phyloP scores from a whole-genome alignment of 176 grass and related monocot species.

The Ananas comosus region DNA sequence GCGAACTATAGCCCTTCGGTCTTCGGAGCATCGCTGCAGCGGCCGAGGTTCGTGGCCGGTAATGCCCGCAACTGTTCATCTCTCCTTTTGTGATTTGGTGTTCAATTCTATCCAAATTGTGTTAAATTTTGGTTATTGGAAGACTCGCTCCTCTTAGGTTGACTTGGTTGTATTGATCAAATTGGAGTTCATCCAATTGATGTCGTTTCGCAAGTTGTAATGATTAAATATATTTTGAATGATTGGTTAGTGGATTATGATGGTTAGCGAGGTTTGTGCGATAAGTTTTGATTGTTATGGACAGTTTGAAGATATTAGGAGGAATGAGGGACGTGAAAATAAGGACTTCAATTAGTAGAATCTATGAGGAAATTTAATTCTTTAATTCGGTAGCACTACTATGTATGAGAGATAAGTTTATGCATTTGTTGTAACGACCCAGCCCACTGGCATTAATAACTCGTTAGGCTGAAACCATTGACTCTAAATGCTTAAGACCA shows the following conservation, averaged over 20 bases:
- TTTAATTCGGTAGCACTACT: background rate
- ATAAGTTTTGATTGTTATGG: background rate
- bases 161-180: background rate
- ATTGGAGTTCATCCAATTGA: background rate
- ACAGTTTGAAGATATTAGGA: background rate
- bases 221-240: background rate
- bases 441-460: too few relatives aligned
- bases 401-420: background rate
- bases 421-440: too few relatives aligned
- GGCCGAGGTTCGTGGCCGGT: constrained; percentile 92
- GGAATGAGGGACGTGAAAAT: background rate
- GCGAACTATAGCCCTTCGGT: constrained; percentile 63
- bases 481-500: too few relatives aligned
- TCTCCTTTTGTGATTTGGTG: background rate
- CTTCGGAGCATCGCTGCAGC: constrained; percentile 79
- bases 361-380: background rate
- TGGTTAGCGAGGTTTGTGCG: background rate
- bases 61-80: background rate
- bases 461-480: too few relatives aligned
- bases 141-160: too few relatives aligned
- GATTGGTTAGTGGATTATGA: background rate
- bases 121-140: too few relatives aligned
- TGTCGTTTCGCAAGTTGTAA: background rate
- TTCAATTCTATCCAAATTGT: too few relatives aligned
- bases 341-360: background rate